Percentiles rank a stretch among this genome's conserved stretches.
Conservation (phyloP, 345 rosid species). For the Excoecaria agallocha region DNA sequence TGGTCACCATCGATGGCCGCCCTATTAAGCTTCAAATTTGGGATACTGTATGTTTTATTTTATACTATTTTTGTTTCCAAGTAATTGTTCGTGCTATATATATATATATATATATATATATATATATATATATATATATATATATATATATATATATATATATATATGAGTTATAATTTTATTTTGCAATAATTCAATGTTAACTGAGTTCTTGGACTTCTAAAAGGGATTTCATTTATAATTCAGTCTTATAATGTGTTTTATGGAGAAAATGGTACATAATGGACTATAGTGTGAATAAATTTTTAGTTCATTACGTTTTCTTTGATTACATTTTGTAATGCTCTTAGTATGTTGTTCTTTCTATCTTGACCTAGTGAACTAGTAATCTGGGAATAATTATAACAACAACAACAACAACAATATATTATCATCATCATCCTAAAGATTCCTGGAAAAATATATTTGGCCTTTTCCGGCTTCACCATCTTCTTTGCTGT, state of each 20-base stretch:
- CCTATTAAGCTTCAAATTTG: slow-evolving; percentile 74
- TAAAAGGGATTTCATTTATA: neutral
- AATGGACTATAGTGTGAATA: neutral
- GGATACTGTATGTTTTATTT: slow-evolving; percentile 48
- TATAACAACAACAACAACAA: too few relatives aligned
- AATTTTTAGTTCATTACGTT: neutral
- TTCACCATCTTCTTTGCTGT: neutral
- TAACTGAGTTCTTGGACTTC: neutral
- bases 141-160: too few relatives aligned
- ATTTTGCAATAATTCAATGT: neutral
- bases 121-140: too few relatives aligned
- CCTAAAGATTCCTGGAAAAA: neutral
- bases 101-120: too few relatives aligned
- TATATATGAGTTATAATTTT: neutral
- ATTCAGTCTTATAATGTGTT: neutral
- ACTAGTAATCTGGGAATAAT: too few relatives aligned
- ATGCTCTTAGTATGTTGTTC: neutral
- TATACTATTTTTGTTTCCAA: neutral
- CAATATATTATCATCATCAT: too few relatives aligned
- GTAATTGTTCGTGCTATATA: too few relatives aligned
- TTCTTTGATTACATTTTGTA: neutral
- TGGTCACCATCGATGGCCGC: slow-evolving; percentile 58
- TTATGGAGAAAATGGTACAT: too few relatives aligned
- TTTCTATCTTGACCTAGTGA: neutral
- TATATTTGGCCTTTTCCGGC: neutral